These are phyloP conservation scores for Aspergillus fumigatus DNA, from an alignment of 2,329 filamentous ascomycete species.

Conservation along the genomic window DNA sequence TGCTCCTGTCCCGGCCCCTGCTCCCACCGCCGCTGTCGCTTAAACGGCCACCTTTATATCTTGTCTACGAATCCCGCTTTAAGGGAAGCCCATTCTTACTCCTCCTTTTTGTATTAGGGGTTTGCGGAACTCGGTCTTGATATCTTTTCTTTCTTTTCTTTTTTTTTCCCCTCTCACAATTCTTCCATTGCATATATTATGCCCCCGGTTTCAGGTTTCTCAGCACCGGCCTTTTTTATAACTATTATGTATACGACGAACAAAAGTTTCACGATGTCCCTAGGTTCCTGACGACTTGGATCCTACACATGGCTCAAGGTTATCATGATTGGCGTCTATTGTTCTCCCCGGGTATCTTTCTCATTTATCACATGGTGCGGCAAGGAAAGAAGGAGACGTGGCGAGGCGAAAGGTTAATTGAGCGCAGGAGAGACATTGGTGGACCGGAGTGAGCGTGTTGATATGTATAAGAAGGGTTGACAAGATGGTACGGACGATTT, in stretches of 20 bases:
- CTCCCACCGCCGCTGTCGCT: conserved; percentile 42
- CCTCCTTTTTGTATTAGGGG: conserved; percentile 27
- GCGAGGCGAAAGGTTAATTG: conserved; percentile 27
- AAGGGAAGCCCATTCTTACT: conserved; percentile 16
- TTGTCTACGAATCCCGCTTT: conserved; percentile 14
- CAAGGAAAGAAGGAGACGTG: conserved; percentile 32
- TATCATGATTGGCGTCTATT: conserved; percentile 42
- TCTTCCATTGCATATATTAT: conserved; percentile 40
- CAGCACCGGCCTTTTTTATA: conserved; percentile 24
- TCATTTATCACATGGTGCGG: conserved; percentile 29
- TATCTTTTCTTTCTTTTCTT: conserved; percentile 16
- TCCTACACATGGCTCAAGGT: conserved; percentile 30
- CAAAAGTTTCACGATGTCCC: conserved; percentile 39
- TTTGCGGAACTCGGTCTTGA: conserved; percentile 21
- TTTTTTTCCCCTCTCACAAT: conserved; percentile 19
- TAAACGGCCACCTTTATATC: conserved; percentile 24
- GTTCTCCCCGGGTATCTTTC: conserved; percentile 34
- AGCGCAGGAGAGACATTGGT: conserved; percentile 24
- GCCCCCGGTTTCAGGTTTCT: conserved; percentile 24
- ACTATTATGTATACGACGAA: conserved; percentile 41
- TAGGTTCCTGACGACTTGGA: conserved; percentile 30
- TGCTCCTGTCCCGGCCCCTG: conserved; percentile 31
- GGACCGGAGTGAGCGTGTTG: conserved; percentile 25
- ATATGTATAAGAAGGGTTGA: conserved; percentile 24
- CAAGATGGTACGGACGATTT: conserved; percentile 19